Conservation (phyloP, 352 stramenopile genomes). For the Phytopythium vexans region DNA sequence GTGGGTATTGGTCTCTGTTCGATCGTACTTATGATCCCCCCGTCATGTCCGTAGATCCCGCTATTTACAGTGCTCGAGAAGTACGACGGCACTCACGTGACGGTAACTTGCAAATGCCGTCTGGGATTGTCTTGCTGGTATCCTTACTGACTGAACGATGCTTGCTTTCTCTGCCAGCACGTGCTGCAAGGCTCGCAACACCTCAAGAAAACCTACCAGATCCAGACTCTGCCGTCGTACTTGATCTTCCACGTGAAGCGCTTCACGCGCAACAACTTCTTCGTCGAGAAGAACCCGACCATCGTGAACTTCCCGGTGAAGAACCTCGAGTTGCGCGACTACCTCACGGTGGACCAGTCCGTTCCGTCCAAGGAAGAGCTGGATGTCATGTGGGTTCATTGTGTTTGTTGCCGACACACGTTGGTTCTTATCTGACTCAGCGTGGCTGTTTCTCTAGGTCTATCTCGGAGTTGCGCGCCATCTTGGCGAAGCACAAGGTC, state of each 20-base stretch:
- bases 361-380: slow-evolving; percentile 57
- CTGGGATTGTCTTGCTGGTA: not conserved
- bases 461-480: slow-evolving; percentile 52
- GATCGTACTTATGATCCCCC: not conserved
- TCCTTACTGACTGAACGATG: not conserved
- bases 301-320: slow-evolving; percentile 99
- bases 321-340: slow-evolving; percentile 96
- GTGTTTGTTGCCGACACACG: not conserved
- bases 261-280: slow-evolving; percentile 98
- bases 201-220: slow-evolving; percentile 90
- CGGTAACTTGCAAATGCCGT: slow-evolving; percentile 17
- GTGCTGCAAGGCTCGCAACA: slow-evolving; percentile 78
- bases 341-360: slow-evolving; percentile 57
- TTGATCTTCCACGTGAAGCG: slow-evolving; percentile 97
- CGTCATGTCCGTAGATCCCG: slow-evolving; percentile 73
- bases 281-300: slow-evolving; percentile 99
- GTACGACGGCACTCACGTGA: slow-evolving; percentile 92
- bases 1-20: not conserved
- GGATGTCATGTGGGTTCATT: slow-evolving; percentile 21
- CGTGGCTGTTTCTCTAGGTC: slow-evolving; percentile 28
- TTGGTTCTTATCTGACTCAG: not conserved
- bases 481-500: slow-evolving; percentile 52
- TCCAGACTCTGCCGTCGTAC: slow-evolving; percentile 92
- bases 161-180: slow-evolving; percentile 47
- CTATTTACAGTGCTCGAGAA: slow-evolving; percentile 97